phyloP scores from a whole-genome alignment of 2,329 filamentous ascomycete genomes.

The Paracoccidioides brasiliensis region DNA sequence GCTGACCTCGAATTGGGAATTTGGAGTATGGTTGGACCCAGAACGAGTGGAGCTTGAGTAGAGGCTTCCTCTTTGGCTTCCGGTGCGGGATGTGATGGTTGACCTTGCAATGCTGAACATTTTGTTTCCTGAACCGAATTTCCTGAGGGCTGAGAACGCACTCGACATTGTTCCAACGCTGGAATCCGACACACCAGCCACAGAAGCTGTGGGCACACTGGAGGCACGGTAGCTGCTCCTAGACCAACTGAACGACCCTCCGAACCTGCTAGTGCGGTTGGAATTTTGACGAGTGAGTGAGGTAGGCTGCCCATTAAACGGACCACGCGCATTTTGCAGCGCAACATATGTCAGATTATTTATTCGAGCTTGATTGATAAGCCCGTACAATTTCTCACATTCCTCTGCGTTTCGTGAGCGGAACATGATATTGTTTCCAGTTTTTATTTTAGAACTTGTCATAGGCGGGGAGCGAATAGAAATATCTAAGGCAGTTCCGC shows the following conservation, averaged over 20 bases:
- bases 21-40: conserved; percentile 37
- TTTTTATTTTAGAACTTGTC: conserved; percentile 54
- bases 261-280: conserved; percentile 25
- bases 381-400: conserved; percentile 67
- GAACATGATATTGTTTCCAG: conserved; percentile 77
- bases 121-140: conserved; percentile 58
- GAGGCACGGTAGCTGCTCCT: conserved; percentile 45
- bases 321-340: conserved; percentile 56
- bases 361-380: conserved; percentile 79
- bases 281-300: conserved; percentile 38
- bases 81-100: conserved; percentile 49
- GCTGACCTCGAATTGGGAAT: conserved; percentile 43
- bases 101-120: conserved; percentile 75
- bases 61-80: conserved; percentile 41
- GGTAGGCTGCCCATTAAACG: conserved; percentile 44
- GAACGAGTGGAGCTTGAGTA: conserved; percentile 45
- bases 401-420: conserved; percentile 64
- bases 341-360: conserved; percentile 84
- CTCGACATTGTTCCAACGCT: conserved; percentile 65
- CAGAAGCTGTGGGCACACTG: conserved; percentile 40
- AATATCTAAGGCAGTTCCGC: conserved; percentile 85
- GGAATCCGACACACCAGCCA: conserved; percentile 54
- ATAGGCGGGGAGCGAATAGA: conserved; percentile 83
- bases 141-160: conserved; percentile 63
- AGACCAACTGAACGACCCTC: conserved; percentile 36